Conservation (phyloP, 208 protist genomes). For the Paratrypanosoma confusum region DNA sequence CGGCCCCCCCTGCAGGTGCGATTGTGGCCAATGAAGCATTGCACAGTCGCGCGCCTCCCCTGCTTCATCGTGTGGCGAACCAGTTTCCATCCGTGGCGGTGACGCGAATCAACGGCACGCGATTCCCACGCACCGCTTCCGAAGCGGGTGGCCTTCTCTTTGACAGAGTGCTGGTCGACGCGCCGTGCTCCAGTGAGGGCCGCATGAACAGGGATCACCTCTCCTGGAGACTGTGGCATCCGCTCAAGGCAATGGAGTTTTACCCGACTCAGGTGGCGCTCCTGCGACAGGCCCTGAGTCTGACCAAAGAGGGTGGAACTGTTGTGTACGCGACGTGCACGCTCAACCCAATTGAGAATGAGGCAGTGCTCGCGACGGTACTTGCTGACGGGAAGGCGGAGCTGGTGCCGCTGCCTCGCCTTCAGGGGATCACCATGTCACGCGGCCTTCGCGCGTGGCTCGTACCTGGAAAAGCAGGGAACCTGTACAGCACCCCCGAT, state of each 20-base stretch:
- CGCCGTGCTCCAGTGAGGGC: conserved; percentile 92
- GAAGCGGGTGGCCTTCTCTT: conserved; percentile 20
- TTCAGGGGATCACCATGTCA: conserved; percentile 15
- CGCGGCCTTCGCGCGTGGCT: conserved; percentile 36
- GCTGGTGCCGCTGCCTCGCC: conserved; percentile 25
- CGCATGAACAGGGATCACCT: conserved; percentile 68
- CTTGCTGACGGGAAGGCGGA: conserved; percentile 34
- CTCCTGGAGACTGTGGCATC: conserved; percentile 79
- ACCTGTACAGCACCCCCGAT: conserved; percentile 24
- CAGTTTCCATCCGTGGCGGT: conserved; percentile 20
- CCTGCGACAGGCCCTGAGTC: conserved; percentile 43
- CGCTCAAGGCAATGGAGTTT: conserved; percentile 40
- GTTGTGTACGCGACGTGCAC: conserved; percentile 95
- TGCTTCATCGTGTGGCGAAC: conserved; percentile 36
- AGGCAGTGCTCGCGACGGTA: conserved; percentile 87
- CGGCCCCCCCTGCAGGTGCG: conserved; percentile 12
- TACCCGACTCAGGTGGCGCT: conserved; percentile 62
- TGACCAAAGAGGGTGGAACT: conserved; percentile 56
- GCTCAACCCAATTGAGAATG: conserved; percentile 95
- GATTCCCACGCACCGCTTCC: conserved; percentile 4
- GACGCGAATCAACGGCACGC: conserved; percentile 21
- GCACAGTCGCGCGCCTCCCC: conserved; percentile 13
- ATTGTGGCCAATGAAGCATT: conserved; percentile 62
- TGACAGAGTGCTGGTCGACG: conserved; percentile 87
- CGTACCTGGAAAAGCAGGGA: conserved; percentile 47